Percentiles rank a stretch among this genome's conserved stretches.
Conservation (phyloP, 768 basidiomycete genomes). For the Hygrocybe punicea region DNA sequence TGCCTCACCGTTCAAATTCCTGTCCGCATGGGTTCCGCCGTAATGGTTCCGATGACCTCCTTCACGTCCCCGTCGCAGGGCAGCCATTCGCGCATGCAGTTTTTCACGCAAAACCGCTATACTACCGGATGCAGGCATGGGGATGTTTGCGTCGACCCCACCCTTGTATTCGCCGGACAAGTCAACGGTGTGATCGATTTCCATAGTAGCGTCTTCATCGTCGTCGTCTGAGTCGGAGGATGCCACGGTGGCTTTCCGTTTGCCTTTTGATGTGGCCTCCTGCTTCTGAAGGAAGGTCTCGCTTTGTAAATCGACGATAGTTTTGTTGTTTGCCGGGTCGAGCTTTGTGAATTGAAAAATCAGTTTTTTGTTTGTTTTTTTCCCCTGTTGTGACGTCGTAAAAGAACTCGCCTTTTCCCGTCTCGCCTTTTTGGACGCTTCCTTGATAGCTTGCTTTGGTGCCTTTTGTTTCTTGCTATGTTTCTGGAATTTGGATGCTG, state of each 20-base stretch:
- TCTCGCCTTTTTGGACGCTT: constrained; percentile 84
- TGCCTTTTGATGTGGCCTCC: constrained; percentile 41
- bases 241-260: constrained; percentile 43
- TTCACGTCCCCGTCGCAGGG: constrained; percentile 51
- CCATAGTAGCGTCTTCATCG: constrained; percentile 28
- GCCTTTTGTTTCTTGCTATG: constrained; percentile 84
- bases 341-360: constrained; percentile 53
- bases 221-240: constrained; percentile 32
- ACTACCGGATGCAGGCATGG: constrained; percentile 63
- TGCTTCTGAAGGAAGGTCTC: constrained; percentile 37
- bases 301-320: constrained; percentile 66
- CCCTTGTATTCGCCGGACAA: constrained; percentile 34
- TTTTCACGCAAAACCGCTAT: constrained; percentile 66
- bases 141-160: no score
- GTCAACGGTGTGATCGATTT: constrained; percentile 38
- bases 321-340: constrained; percentile 87
- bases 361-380: no score
- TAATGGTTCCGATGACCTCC: constrained; percentile 12
- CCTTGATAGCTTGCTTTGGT: constrained; percentile 82
- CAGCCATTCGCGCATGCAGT: constrained; percentile 68
- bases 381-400: no score
- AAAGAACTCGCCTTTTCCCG: constrained; percentile 69
- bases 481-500: constrained; percentile 72
- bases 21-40: constrained; percentile 3
- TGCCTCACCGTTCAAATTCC: constrained; percentile 38